Evolutionary conservation across 2,329 filamentous ascomycete genomes (phyloP).

Genomic region (Fusarium sp.): DNA sequence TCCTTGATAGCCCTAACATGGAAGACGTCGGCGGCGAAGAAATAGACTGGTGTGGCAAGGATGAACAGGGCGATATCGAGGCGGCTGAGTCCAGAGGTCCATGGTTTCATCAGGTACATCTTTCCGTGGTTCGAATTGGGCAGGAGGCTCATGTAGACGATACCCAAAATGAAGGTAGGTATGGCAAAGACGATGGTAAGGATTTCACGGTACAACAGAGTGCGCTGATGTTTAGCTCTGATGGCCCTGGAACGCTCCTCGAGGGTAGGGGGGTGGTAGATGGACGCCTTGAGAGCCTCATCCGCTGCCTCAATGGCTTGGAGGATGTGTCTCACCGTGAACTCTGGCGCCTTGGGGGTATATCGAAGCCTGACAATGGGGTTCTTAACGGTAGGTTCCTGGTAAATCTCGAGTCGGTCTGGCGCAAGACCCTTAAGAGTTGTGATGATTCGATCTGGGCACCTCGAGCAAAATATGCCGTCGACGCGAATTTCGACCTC

Average conservation of each 20-base stretch:
- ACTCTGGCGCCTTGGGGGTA: slow-evolving; percentile 70
- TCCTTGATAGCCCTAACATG: slow-evolving; percentile 85
- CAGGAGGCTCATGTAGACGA: slow-evolving; percentile 90
- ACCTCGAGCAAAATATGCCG: slow-evolving; percentile 81
- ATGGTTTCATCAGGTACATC: slow-evolving; percentile 75
- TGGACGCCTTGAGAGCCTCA: slow-evolving; percentile 71
- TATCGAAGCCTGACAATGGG: slow-evolving; percentile 81
- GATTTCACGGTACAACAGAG: slow-evolving; percentile 76
- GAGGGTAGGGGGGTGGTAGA: slow-evolving; percentile 84
- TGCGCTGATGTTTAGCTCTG: slow-evolving; percentile 74
- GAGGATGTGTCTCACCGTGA: slow-evolving; percentile 83
- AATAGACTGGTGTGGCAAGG: slow-evolving; percentile 86
- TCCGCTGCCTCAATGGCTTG: slow-evolving; percentile 74
- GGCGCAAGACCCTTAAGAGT: slow-evolving; percentile 65
- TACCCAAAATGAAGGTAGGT: slow-evolving; percentile 87
- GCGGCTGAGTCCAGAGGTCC: slow-evolving; percentile 79
- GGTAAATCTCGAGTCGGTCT: slow-evolving; percentile 63
- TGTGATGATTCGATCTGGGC: slow-evolving; percentile 68
- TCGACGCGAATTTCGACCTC: slow-evolving; percentile 74
- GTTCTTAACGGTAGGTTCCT: slow-evolving; percentile 66
- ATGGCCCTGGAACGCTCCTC: slow-evolving; percentile 84
- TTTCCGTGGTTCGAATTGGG: slow-evolving; percentile 66
- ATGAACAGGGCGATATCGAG: slow-evolving; percentile 84
- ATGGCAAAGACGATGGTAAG: slow-evolving; percentile 78
- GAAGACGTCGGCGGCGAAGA: slow-evolving; percentile 88